Conservation (phyloP, 163 green algal species). For the Chloromonas sp. region DNA sequence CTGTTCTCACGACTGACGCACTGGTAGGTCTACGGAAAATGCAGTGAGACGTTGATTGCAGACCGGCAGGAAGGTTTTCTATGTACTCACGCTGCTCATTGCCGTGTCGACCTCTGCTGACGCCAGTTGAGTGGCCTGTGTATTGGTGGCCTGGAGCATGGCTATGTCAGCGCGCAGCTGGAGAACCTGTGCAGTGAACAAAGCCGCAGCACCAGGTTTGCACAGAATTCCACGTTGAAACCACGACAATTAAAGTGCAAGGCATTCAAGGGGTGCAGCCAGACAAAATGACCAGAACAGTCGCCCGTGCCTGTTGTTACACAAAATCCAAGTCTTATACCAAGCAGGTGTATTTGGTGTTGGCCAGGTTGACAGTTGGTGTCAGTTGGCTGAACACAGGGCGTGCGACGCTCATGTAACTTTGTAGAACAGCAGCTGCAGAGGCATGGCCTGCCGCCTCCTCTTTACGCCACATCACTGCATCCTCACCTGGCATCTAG, state of each 20-base stretch:
- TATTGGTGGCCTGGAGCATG: constrained; percentile 13
- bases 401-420: too few relatives aligned
- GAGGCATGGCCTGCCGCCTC: too few relatives aligned
- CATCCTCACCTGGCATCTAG: background rate
- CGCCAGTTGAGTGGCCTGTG: background rate
- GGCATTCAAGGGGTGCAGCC: background rate
- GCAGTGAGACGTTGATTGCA: background rate
- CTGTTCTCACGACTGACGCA: background rate
- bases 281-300: too few relatives aligned
- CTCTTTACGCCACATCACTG: background rate
- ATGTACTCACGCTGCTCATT: constrained; percentile 14
- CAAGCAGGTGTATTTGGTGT: background rate
- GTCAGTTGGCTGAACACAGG: too few relatives aligned
- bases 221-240: background rate
- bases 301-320: too few relatives aligned
- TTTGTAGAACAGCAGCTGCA: too few relatives aligned
- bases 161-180: constrained; percentile 12
- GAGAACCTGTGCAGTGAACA: constrained; percentile 2
- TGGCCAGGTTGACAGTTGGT: background rate
- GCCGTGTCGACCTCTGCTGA: constrained; percentile 10
- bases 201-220: background rate
- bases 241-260: background rate
- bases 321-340: background rate
- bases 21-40: background rate
- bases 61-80: background rate